A percentile compares a stretch with the other conserved stretches of the same genome.
phyloP scores from a whole-genome alignment of 305 asterid species.

The Fraxinus velutina region DNA sequence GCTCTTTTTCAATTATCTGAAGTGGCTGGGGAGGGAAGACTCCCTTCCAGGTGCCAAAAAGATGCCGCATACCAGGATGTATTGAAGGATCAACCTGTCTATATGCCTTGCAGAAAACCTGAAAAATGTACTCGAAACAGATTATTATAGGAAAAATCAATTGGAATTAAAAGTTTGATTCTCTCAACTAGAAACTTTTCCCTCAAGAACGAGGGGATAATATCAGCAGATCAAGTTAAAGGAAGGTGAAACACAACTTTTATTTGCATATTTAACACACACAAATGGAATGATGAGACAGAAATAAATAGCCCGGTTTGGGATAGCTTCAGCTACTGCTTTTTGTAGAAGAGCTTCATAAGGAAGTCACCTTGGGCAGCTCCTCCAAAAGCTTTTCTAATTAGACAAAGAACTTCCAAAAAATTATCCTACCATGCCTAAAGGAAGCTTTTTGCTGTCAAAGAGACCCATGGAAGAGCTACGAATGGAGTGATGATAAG shows the following conservation, averaged over 20 bases:
- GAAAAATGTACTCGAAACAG: constrained; percentile 25
- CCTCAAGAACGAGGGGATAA: constrained; percentile 1
- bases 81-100: constrained; percentile 76
- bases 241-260: constrained; percentile 1
- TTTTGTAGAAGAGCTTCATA: not conserved
- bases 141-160: not conserved
- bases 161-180: not conserved
- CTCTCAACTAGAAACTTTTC: not conserved
- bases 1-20: constrained; percentile 81
- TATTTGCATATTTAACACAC: not conserved
- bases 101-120: constrained; percentile 93
- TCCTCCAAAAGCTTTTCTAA: not conserved
- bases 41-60: constrained; percentile 94
- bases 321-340: not conserved
- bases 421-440: not conserved
- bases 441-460: not conserved
- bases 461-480: not conserved
- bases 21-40: constrained; percentile 79
- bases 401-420: not conserved
- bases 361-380: not conserved
- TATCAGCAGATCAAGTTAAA: not conserved
- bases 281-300: not conserved
- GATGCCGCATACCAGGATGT: constrained; percentile 89
- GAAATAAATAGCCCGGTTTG: not conserved
- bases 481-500: not conserved